Conservation (phyloP, 2,329 filamentous ascomycete species). For the Cadophora sp. region DNA sequence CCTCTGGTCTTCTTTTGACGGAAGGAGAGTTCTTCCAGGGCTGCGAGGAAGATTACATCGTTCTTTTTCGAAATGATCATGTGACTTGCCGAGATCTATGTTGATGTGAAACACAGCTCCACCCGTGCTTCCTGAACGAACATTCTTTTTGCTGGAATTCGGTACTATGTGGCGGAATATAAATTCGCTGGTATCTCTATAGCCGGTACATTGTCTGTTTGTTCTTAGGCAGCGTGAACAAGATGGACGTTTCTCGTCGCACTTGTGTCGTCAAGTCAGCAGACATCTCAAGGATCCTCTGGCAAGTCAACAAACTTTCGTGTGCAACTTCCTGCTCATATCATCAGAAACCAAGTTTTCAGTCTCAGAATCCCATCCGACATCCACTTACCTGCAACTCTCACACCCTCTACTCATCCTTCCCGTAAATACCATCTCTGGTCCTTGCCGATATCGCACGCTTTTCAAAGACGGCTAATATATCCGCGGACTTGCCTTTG, state of each 20-base stretch:
- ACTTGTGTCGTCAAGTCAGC: slow-evolving; percentile 16
- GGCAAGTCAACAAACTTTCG: neutral
- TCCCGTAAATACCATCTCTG: slow-evolving; percentile 17
- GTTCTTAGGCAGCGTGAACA: slow-evolving; percentile 27
- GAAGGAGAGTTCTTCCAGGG: neutral
- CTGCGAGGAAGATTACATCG: neutral
- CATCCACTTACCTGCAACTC: slow-evolving; percentile 19
- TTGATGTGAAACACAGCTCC: neutral
- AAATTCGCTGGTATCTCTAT: slow-evolving; percentile 27
- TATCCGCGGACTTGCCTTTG: too few species aligned
- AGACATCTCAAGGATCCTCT: neutral
- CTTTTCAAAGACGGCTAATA: too few species aligned
- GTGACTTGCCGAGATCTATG: neutral
- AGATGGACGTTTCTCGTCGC: slow-evolving; percentile 28
- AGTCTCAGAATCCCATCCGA: neutral
- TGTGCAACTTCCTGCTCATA: slow-evolving; percentile 18
- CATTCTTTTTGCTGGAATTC: neutral
- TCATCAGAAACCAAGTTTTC: neutral
- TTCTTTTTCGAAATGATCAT: neutral
- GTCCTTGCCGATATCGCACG: too few species aligned
- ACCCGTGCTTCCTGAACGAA: neutral
- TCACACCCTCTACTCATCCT: slow-evolving; percentile 23
- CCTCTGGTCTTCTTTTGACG: slow-evolving; percentile 16
- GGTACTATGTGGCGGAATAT: slow-evolving; percentile 23
- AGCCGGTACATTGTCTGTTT: slow-evolving; percentile 25